Base-by-base conservation (phyloP, 202 grass and related monocot genomes). In the Panicum virgatum region DNA sequence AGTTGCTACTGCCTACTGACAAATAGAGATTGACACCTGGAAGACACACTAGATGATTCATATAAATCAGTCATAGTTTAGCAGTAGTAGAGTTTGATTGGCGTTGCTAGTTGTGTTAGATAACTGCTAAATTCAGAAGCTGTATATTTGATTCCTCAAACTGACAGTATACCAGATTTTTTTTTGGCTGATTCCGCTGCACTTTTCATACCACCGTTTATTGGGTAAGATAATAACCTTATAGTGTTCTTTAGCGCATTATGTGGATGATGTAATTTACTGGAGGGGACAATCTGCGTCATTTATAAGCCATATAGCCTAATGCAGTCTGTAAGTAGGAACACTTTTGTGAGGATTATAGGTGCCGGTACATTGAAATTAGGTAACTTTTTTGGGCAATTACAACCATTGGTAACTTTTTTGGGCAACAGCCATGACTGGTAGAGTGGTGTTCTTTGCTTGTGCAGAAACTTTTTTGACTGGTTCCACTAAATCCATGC, bases 51-150 rank as follows among this genome's bases (percentile, higher is more conserved):
- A 68, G 26, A 79, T 67, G 50, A 61, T 63, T 30, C 16, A 37
- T 7, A 68, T 61, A 52, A 39, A 36, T 19, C 15, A 40, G 19
- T 19, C 3, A 15, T 74, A 27, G 9, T 75, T 68, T 69, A 86
- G 27, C 20, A 57, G 27, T 85, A 36, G 44, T 85, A 46, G 32
- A 72, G 20, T 36, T 73, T 78, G 40, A 86, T 29, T 75, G 22
- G 18, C 19, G 46, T 23, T 79, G n/a, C 39, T 73, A 48, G 25
- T 78, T 52, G 56, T 78, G 58, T 78, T 77, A 29, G 23, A 71
- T 44, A 20, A 20, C 64, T 29, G 19, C 37, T 4, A n/a, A 57
- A 81, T 16, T 20, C 16, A 37, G 22, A 30, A 70, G 13, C 20
- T 13, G 9, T 52, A 30, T 65, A 43, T 68, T 68, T 83, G 9